Percentiles rank a stretch among this genome's conserved stretches.
Evolutionary conservation across 768 basidiomycete species (phyloP).

Genomic region (Boletales sp.): DNA sequence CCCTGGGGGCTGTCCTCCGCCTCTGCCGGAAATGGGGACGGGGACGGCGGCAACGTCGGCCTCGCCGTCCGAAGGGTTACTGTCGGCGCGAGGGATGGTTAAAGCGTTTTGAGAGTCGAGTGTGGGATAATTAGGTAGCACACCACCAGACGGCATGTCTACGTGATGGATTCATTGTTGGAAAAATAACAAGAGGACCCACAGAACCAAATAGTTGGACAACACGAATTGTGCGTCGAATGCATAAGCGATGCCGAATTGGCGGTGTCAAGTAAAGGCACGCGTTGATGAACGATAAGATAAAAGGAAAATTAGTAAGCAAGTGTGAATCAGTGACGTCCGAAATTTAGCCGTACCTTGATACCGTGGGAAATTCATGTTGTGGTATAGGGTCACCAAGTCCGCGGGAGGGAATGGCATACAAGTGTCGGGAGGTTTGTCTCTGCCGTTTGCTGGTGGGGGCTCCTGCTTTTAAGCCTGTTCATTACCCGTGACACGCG

Average conservation of each 20-base stretch:
- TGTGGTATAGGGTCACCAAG: too few relatives aligned
- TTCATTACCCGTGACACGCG: slow-evolving; percentile 13
- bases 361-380: neutral
- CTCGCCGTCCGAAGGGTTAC: slow-evolving; percentile 15
- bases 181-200: slow-evolving; percentile 30
- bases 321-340: slow-evolving; percentile 8
- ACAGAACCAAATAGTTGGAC: slow-evolving; percentile 31
- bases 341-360: slow-evolving; percentile 4
- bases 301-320: slow-evolving; percentile 19
- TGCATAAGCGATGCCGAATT: slow-evolving; percentile 14
- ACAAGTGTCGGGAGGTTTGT: slow-evolving; percentile 4
- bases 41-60: slow-evolving; percentile 16
- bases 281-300: slow-evolving; percentile 19
- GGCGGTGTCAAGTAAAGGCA: neutral
- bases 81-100: slow-evolving; percentile 10
- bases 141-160: slow-evolving; percentile 21
- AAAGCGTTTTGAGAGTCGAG: slow-evolving; percentile 1
- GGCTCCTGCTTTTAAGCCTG: slow-evolving; percentile 25
- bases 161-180: slow-evolving; percentile 24
- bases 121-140: slow-evolving; percentile 17
- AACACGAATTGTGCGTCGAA: slow-evolving; percentile 14
- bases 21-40: slow-evolving; percentile 11
- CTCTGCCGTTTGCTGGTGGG: slow-evolving; percentile 9
- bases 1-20: slow-evolving; percentile 10
- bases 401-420: slow-evolving; percentile 1